Evolutionary conservation across 345 rosid genomes (phyloP), one percentile per base, ranked within the genome.

Genomic region (Eutrema heterophyllum): DNA sequence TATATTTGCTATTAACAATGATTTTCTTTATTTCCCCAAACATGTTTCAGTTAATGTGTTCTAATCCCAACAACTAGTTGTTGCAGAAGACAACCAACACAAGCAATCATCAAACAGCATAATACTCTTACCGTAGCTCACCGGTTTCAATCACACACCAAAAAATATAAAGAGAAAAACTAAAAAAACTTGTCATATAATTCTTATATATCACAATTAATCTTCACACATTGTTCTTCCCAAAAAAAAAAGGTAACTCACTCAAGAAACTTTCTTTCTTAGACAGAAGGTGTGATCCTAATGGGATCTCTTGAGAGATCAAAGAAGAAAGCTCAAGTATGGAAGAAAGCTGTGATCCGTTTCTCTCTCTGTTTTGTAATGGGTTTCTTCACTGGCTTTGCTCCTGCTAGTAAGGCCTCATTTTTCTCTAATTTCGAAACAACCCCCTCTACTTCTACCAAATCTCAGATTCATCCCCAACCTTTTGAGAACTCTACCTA

Each of bases 351-450:
- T 29, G 78, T 78, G 5, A 84, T 88, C 26, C 98, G 88, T 72
- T 93, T 93, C 78, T 76, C 87, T 57, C 54, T 93, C 16, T 93
- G 98, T 68, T 93, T 93, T 62, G 87, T 87, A 38, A 88, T 90
- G 91, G 98, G 98, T 9, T 89, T 89, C 72, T 89, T 91, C 85
- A 77, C 85, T 43, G 98, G 98, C 32, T 86, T 91, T 76, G 97
- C 99, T 72, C 97, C 99, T 32, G 71, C 90, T 9, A 83, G 86
- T 18, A 86, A 88, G 52, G 24, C 79, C 75, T 75, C 93, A 7
- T 32, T 79, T 38, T 81, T 86, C 53, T 67, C 86, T 44, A 62
- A 30, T 52, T 70, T 10, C 2, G 49, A 55, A n/a, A 48, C 45
- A 16, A 63, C 18, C 14, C 39, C 59, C 38, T 61, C 62, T 27